These are phyloP conservation scores for Globisporangium perplexum DNA, from an alignment of 352 stramenopile genomes.

Conservation along the genomic window DNA sequence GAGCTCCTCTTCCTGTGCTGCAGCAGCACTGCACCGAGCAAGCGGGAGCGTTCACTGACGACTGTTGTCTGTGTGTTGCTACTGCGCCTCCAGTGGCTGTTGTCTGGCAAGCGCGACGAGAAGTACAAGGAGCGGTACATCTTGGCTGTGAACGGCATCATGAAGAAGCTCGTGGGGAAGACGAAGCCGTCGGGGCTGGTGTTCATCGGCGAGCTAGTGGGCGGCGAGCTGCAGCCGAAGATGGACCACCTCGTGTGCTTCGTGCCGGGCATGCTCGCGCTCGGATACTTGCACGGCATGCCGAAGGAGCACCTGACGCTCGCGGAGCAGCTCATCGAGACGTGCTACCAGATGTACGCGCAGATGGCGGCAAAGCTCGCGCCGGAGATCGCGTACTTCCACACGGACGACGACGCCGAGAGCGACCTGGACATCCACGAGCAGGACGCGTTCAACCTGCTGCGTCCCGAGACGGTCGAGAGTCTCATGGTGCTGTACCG, in stretches of 20 bases:
- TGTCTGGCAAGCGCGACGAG: slow-evolving; percentile 65
- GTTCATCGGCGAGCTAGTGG: slow-evolving; percentile 67
- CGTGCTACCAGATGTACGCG: slow-evolving; percentile 87
- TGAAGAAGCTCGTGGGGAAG: slow-evolving; percentile 40
- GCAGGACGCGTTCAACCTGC: slow-evolving; percentile 73
- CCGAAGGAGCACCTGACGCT: slow-evolving; percentile 55
- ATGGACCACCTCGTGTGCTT: slow-evolving; percentile 92
- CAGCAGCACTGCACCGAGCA: neutral
- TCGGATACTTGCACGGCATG: slow-evolving; percentile 75
- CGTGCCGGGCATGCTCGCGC: slow-evolving; percentile 79
- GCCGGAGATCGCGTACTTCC: slow-evolving; percentile 85
- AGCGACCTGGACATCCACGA: slow-evolving; percentile 49
- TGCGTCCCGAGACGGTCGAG: slow-evolving; percentile 91
- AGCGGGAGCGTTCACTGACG: neutral
- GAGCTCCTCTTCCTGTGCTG: neutral
- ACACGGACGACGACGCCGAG: slow-evolving; percentile 37
- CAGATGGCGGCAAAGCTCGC: slow-evolving; percentile 75
- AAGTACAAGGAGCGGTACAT: slow-evolving; percentile 69
- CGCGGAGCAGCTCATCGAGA: slow-evolving; percentile 72
- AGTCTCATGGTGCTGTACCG: slow-evolving; percentile 90
- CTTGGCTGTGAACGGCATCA: slow-evolving; percentile 58
- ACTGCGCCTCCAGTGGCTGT: slow-evolving; percentile 52
- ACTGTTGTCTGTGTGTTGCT: no score
- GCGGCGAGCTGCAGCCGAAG: slow-evolving; percentile 45
- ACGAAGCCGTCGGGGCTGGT: slow-evolving; percentile 53